Conservation (phyloP, 2,329 filamentous ascomycete species). For the Neopestalotiopsis rosae region DNA sequence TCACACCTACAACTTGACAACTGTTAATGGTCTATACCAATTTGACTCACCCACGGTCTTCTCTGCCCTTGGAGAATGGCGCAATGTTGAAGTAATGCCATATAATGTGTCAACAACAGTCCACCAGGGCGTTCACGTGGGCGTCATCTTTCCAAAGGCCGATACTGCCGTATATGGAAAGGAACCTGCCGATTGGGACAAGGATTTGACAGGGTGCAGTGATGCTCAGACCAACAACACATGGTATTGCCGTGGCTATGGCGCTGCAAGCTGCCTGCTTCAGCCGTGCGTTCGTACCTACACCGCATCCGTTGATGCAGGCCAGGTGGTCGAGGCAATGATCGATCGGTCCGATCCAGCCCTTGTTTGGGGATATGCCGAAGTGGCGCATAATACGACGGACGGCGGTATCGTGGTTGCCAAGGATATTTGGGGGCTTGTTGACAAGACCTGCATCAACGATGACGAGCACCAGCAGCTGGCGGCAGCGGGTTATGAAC, state of each 20-base stretch:
- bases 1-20: neutral
- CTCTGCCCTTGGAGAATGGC: neutral
- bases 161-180: neutral
- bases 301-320: too few relatives aligned
- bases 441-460: neutral
- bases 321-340: too few relatives aligned
- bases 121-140: neutral
- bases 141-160: neutral
- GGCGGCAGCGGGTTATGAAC: too few relatives aligned
- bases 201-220: neutral
- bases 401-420: neutral
- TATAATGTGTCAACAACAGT: neutral
- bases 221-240: neutral
- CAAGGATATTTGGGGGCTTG: neutral
- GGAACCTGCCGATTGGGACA: too few relatives aligned
- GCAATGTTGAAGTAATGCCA: neutral
- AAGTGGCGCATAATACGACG: neutral
- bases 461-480: neutral
- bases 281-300: too few relatives aligned
- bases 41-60: neutral
- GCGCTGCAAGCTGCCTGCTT: too few relatives aligned
- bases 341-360: neutral
- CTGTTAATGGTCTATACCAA: neutral
- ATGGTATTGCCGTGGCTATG: too few relatives aligned
- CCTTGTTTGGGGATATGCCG: neutral